These are phyloP conservation scores for Leersia perrieri DNA, from an alignment of 176 grass and related monocot species.

Conservation along the genomic window DNA sequence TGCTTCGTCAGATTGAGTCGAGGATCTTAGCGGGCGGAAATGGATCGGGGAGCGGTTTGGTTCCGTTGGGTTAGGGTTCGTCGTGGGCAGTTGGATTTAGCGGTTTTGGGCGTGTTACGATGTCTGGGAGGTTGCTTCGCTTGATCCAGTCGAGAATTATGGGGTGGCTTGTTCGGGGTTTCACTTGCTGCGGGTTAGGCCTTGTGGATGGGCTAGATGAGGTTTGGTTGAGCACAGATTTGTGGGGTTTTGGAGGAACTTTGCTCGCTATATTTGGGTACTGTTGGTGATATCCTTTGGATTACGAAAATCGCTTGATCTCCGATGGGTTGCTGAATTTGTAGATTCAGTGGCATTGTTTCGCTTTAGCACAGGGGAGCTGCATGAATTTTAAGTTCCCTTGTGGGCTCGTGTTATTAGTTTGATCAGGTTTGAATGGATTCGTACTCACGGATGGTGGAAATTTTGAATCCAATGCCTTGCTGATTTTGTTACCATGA, in stretches of 20 bases:
- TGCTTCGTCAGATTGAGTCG: slow-evolving; percentile 35
- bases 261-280: background rate
- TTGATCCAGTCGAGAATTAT: background rate
- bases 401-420: background rate
- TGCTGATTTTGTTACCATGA: background rate
- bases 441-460: background rate
- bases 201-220: background rate
- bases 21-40: slow-evolving; percentile 13
- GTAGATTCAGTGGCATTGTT: slow-evolving; percentile 10
- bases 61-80: slow-evolving; percentile 19
- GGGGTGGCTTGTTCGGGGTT: background rate
- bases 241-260: background rate
- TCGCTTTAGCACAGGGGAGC: background rate
- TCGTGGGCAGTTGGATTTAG: slow-evolving; percentile 14
- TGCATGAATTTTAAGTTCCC: background rate
- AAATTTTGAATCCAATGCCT: background rate
- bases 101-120: slow-evolving; percentile 3
- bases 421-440: background rate
- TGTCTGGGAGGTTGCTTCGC: background rate
- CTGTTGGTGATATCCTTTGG: background rate
- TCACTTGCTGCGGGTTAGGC: slow-evolving; percentile 6
- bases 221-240: slow-evolving; percentile 9
- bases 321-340: background rate
- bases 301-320: slow-evolving; percentile 17
- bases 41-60: slow-evolving; percentile 23